phyloP scores from a whole-genome alignment of 768 basidiomycete species.

The Boletus tomentosulus region DNA sequence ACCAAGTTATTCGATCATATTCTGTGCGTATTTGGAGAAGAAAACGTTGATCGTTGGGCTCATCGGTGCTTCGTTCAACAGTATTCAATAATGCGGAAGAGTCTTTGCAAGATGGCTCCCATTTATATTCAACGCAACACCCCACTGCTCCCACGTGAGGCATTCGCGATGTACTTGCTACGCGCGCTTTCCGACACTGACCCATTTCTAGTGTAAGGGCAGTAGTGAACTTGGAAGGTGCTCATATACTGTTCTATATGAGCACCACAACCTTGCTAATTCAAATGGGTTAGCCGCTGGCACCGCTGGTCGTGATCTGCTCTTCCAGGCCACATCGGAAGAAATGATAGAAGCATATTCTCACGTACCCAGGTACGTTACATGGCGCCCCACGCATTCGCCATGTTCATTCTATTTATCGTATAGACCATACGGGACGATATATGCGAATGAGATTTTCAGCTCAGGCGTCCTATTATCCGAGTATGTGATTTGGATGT shows the following conservation, averaged over 20 bases:
- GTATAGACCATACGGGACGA: conserved; percentile 75
- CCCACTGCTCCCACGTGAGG: conserved; percentile 64
- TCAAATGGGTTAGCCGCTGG: conserved; percentile 61
- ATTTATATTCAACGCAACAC: conserved; percentile 91
- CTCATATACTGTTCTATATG: not conserved
- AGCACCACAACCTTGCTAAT: conserved; percentile 2
- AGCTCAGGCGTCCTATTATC: conserved; percentile 85
- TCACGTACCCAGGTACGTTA: conserved; percentile 64
- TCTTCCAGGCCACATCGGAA: conserved; percentile 94
- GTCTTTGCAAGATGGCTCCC: conserved; percentile 90
- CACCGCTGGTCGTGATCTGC: conserved; percentile 77
- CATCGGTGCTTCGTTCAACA: conserved; percentile 24
- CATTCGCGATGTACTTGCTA: not conserved
- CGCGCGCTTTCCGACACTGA: not conserved
- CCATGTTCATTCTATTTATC: not conserved
- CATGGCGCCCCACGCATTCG: not conserved
- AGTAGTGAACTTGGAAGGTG: conserved; percentile 87
- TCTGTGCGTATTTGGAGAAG: conserved; percentile 50
- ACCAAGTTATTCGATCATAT: conserved; percentile 74
- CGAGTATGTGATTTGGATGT: conserved; percentile 52
- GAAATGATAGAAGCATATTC: conserved; percentile 93
- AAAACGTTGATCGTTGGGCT: not conserved
- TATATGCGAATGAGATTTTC: conserved; percentile 90
- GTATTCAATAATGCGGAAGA: conserved; percentile 97
- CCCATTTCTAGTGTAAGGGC: conserved; percentile 60